A percentile compares a stretch with the other conserved stretches of the same genome.
Conservation (phyloP, 305 asterid species). For the Fraxinus platypoda region DNA sequence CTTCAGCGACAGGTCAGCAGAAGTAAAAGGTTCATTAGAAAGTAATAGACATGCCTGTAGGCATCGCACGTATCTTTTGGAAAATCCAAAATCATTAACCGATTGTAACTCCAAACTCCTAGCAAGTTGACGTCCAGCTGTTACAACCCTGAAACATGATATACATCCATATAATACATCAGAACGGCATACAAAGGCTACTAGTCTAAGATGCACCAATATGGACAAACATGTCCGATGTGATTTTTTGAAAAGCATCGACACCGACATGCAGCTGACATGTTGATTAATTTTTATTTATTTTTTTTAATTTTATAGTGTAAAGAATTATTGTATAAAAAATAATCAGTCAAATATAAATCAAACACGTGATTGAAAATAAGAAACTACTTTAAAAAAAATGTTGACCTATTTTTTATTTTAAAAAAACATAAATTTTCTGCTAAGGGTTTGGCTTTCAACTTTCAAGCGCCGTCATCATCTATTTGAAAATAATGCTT, state of each 20-base stretch:
- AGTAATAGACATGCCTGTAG: slow-evolving; percentile 60
- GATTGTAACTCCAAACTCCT: slow-evolving; percentile 81
- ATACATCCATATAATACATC: slow-evolving; percentile 4
- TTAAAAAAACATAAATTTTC: neutral
- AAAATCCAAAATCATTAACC: slow-evolving; percentile 82
- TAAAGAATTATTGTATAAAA: neutral
- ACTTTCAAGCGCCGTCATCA: neutral
- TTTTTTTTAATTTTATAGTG: neutral
- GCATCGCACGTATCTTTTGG: slow-evolving; percentile 87
- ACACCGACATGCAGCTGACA: neutral
- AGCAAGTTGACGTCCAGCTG: slow-evolving; percentile 92
- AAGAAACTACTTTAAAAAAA: neutral
- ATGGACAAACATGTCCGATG: neutral
- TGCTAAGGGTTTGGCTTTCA: neutral
- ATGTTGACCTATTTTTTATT: neutral
- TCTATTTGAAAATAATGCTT: neutral
- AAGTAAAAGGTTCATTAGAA: neutral
- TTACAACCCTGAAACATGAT: slow-evolving; percentile 56
- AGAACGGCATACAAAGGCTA: neutral
- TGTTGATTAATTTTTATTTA: neutral
- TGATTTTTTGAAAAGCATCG: neutral
- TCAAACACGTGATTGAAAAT: neutral
- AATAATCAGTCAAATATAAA: neutral
- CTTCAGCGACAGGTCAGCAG: neutral
- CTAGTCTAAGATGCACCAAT: neutral